These are phyloP conservation scores for Glaciozyma martinii DNA, from an alignment of 768 basidiomycete species.

Conservation along the genomic window DNA sequence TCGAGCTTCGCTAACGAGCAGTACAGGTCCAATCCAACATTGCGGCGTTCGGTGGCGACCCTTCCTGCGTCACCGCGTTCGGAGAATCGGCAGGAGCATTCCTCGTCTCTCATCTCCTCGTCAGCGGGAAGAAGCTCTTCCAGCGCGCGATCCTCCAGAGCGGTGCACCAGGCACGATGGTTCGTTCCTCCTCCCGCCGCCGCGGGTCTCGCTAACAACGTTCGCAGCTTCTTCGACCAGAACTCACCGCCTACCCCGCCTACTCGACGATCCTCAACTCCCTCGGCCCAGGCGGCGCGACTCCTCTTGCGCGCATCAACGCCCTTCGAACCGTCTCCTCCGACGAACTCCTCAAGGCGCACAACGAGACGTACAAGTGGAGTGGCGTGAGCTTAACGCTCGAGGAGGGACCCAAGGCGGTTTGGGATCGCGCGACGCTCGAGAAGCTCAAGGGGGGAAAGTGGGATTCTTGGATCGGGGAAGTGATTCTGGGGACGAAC, in stretches of 20 bases:
- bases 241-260: conserved; percentile 18
- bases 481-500: conserved; percentile 11
- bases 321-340: conserved; percentile 9
- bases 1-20: not conserved
- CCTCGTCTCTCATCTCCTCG: conserved; percentile 40
- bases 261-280: conserved; percentile 9
- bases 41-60: conserved; percentile 38
- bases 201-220: not conserved
- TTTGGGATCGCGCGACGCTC: conserved; percentile 15
- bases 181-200: not conserved
- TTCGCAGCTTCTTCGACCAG: conserved; percentile 10
- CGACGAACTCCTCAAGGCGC: not conserved
- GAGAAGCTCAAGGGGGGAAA: conserved; percentile 2
- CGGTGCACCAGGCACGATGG: conserved; percentile 25
- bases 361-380: conserved; percentile 14
- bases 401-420: not conserved
- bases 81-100: conserved; percentile 53
- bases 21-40: conserved; percentile 37
- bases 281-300: not conserved
- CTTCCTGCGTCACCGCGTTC: conserved; percentile 46
- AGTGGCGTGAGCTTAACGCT: not conserved
- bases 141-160: conserved; percentile 17
- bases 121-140: conserved; percentile 21
- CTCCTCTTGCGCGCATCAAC: conserved; percentile 3
- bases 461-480: conserved; percentile 21